Percentiles rank a stretch among this genome's conserved stretches.
These are phyloP conservation scores for Tilletia caries DNA, from an alignment of 1,284 basidiomycete species.

Conservation along the genomic window DNA sequence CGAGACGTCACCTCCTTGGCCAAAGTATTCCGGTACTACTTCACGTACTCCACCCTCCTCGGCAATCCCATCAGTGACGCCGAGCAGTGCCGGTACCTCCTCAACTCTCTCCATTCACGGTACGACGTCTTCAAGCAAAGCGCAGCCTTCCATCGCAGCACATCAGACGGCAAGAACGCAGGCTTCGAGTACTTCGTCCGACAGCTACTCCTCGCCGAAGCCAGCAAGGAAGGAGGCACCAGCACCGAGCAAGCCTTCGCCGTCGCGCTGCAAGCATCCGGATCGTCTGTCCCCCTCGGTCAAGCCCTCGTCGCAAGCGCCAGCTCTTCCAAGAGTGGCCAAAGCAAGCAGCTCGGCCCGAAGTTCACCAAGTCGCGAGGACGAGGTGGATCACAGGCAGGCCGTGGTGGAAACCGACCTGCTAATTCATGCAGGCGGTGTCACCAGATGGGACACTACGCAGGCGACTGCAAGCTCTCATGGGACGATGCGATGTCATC, in stretches of 20 bases:
- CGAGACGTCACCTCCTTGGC: neutral
- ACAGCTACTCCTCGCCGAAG: neutral
- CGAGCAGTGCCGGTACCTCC: neutral
- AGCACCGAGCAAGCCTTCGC: neutral
- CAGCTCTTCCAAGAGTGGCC: too few species aligned
- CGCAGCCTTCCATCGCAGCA: neutral
- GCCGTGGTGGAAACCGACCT: too few species aligned
- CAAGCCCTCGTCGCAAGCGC: too few species aligned
- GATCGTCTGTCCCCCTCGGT: too few species aligned
- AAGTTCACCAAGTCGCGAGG: too few species aligned
- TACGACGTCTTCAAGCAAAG: neutral
- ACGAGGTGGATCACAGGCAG: too few species aligned
- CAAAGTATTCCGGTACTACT: neutral
- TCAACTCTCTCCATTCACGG: neutral
- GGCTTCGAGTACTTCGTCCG: neutral
- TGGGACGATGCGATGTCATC: too few species aligned
- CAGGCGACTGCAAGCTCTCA: neutral
- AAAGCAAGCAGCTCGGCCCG: too few species aligned
- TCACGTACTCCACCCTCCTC: neutral
- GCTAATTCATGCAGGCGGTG: neutral
- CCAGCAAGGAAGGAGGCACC: neutral
- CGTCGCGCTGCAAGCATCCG: neutral
- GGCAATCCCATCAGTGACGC: neutral
- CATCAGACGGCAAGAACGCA: neutral
- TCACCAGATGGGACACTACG: neutral